Evolutionary conservation across 805 yeast genomes (phyloP), one percentile per base, ranked within the genome.

Genomic region (Vanderwaltozyma polyspora): DNA sequence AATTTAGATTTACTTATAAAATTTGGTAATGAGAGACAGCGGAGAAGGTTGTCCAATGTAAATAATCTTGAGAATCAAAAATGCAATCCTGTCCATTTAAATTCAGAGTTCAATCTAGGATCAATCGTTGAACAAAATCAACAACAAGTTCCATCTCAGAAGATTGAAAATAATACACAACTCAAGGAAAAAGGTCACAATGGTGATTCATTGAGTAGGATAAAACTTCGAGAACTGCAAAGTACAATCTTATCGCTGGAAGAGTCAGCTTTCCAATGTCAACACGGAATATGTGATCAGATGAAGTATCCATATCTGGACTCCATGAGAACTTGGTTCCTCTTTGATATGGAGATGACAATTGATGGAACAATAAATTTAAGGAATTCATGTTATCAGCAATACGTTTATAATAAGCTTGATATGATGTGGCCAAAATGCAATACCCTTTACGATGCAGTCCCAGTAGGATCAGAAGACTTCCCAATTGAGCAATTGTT

Each of bases 341-440:
- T 58, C 13, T 55, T 57, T 31, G 63, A 58, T 13, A 33, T 58
- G 27, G 63, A 58, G 33, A 44, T 56, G 51, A 39, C 46, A 12
- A 39, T 29, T 7, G 44, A 42, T 31, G 44, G 39, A 11, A 25
- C 23, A 10, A 42, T 43, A 12, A 57, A 55, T 36, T 40, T 55
- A 10, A 46, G 63, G 33, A 48, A 49, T 31, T 32, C 30, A 3
- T 53, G 60, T 26, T 58, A 55, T 33, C 39, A 44, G 19, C 29
- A 43, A 5, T 35, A 43, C 13, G 46, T 56, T 10, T 58, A 58
- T 34, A 34, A 38, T n/a, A 30, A 28, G 15, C 22, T 53, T 6
- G 45, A 43, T 32, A 30, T 36, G 10, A 25, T 36, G 13, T 55
- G 60, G 60, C 33, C 37, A 18, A 17, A 37, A 34, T 35, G 38